phyloP scores from a whole-genome alignment of 768 basidiomycete genomes.

The Sistotremastrum suecicum region DNA sequence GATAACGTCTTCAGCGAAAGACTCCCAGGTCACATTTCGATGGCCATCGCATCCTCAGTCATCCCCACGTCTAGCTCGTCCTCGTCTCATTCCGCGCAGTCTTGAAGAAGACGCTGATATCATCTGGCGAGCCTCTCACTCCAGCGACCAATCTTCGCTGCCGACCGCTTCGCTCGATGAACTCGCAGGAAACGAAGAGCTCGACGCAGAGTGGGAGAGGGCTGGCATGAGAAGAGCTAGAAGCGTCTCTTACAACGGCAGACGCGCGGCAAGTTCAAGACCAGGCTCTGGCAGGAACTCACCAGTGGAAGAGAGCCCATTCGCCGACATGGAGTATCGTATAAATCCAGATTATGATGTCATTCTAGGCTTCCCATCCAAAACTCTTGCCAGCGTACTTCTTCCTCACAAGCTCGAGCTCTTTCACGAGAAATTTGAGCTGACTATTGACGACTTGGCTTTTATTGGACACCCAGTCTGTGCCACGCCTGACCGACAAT shows the following conservation, averaged over 20 bases:
- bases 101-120: slow-evolving; percentile 13
- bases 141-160: slow-evolving; percentile 3
- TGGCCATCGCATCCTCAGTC: slow-evolving; percentile 68
- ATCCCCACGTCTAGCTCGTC: slow-evolving; percentile 56
- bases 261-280: slow-evolving; percentile 18
- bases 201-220: slow-evolving; percentile 14
- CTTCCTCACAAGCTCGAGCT: slow-evolving; percentile 56
- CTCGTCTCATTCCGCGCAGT: slow-evolving; percentile 29
- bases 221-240: slow-evolving; percentile 12
- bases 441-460: slow-evolving; percentile 79
- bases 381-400: slow-evolving; percentile 69
- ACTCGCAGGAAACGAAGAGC: slow-evolving; percentile 4
- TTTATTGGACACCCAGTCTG: slow-evolving; percentile 95
- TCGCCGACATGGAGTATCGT: slow-evolving; percentile 18
- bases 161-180: background rate
- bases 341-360: slow-evolving; percentile 41
- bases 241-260: slow-evolving; percentile 9
- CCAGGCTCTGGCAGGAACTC: slow-evolving; percentile 38
- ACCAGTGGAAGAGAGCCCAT: slow-evolving; percentile 30
- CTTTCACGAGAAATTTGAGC: slow-evolving; percentile 91
- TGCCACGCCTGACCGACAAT: slow-evolving; percentile 53
- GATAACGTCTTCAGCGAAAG: slow-evolving; percentile 74
- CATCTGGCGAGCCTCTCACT: slow-evolving; percentile 5
- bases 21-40: slow-evolving; percentile 62
- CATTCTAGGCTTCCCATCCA: slow-evolving; percentile 68